Evolutionary conservation across 345 rosid genomes (phyloP), one percentile per base, ranked within the genome.

Genomic region (Camelina neglecta): DNA sequence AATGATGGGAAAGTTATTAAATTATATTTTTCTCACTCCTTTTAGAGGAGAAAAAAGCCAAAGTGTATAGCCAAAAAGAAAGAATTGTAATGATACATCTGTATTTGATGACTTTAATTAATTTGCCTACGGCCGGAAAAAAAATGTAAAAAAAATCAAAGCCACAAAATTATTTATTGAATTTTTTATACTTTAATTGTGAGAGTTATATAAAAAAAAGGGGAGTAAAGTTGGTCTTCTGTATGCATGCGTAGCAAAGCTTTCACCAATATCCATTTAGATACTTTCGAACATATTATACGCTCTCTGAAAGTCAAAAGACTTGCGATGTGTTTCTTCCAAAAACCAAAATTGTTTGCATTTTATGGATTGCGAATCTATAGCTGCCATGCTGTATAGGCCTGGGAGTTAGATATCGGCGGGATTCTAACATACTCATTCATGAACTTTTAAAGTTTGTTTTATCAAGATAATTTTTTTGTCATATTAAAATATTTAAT

Each of bases 1-100:
- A 69, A 75, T 75, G 74, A 75, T 75, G 74, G 63, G 35, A 61
- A 60, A 47, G 15, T 60, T 31, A 42, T n/a, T 51, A 60, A 42
- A 61, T 44, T 58, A 59, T 48, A 67, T 53, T 35, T 53, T 61
- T 21, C 5, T 11, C 69, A 61, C 48, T 51, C 10, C 63, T 68
- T 75, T 75, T 67, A 33, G 55, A 10, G 69, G 15, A 60, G 18
- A 75, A 60, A 61, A 69, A 61, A 69, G 65, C 24, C 15, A 75
- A 75, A 61, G 79, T 16, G 63, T 53, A 29, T 41, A 39, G 31
- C 63, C 69, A 54, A 60, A 68, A 75, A 18, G 73, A 75, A 42
- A 53, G 41, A 0, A 4, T 49, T 50, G 60, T 61, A 49, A 50
- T 50, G 18, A 72, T 59, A 53, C 45, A 26, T 62, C 13, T 26